Evolutionary conservation across 768 basidiomycete genomes (phyloP), one percentile per base, ranked within the genome.

Genomic region (Pulveroboletus sp.): DNA sequence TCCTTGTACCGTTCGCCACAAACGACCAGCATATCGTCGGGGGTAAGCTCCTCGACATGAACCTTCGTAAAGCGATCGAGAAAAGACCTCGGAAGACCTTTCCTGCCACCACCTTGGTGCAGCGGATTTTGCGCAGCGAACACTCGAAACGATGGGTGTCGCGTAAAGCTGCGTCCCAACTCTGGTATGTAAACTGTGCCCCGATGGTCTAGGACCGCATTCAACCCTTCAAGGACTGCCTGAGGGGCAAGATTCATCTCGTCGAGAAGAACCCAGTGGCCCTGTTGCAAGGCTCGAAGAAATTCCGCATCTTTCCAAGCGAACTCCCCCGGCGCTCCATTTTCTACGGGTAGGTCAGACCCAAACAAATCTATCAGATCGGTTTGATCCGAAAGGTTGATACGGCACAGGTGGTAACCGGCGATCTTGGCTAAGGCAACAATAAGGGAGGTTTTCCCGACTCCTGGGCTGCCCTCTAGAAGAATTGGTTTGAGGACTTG

Each of bases 171-270:
- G 43, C 90, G 84, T 37, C 89, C 90, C 11, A 99, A 80, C 64
- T 98, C 97, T 3, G 97, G 97, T 35, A 99, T 87, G 67, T 85
- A 98, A 21, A 97, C 92, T 1, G 86, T 83, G 24, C 97, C 95
- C 43, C 97, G 84, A 68, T 98, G 95, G 67, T 99, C 97, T 25
- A 99, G 72, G 10, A 95, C 82, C 1, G 97, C 93, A 62, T 99
- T 99, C 34, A 99, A 79, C 24, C 97, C 97, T 70, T 99, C 97
- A 2, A 99, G 80, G 5, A 99, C 87, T 0, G 97, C 86, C 62
- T 99, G 95, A 25, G 95, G 91, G 0, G 95, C 95, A 33, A 99
- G 77, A 63, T 99, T 99, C 97, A 99, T 98, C 66, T 99, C 97
- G 63, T 99, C 97, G 10, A 99, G 78, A 6, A 99, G 80, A 6